These are phyloP conservation scores for Hypoxylon sp. DNA, from an alignment of 2,329 filamentous ascomycete genomes.

Conservation along the genomic window DNA sequence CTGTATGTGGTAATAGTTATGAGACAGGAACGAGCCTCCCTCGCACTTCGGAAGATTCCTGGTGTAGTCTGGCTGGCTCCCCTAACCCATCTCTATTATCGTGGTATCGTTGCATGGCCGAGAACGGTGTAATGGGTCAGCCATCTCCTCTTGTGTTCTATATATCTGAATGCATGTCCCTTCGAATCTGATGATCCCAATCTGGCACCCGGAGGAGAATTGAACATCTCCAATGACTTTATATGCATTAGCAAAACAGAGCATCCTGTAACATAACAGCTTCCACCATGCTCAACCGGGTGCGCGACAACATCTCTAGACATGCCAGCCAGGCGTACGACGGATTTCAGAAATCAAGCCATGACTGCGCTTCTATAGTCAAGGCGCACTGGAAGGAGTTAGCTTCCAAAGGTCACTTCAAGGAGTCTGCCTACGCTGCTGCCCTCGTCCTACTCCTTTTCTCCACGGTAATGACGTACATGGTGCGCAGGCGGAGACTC, in stretches of 20 bases:
- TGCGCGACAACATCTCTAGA: slow-evolving; percentile 21
- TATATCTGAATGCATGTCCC: slow-evolving; percentile 29
- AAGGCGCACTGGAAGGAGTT: slow-evolving; percentile 40
- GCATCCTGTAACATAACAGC: slow-evolving; percentile 4
- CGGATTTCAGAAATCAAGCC: slow-evolving; percentile 29
- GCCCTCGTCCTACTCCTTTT: slow-evolving; percentile 42
- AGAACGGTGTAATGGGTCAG: slow-evolving; percentile 44
- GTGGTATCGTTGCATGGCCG: slow-evolving; percentile 34
- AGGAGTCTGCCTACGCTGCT: slow-evolving; percentile 31
- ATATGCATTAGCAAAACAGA: background rate
- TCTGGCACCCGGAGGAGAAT: background rate
- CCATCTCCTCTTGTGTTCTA: background rate
- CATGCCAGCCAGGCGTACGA: slow-evolving; percentile 36
- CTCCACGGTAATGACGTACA: slow-evolving; percentile 36
- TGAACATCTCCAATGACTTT: background rate
- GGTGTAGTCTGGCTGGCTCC: slow-evolving; percentile 14
- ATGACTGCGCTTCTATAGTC: slow-evolving; percentile 33
- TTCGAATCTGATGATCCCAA: slow-evolving; percentile 3
- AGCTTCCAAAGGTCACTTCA: slow-evolving; percentile 13
- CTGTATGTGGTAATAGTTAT: slow-evolving; percentile 8
- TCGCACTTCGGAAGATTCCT: background rate
- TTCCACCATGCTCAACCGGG: slow-evolving; percentile 26
- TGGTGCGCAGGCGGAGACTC: slow-evolving; percentile 40
- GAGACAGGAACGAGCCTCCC: background rate
- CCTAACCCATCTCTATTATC: slow-evolving; percentile 11